A percentile compares a stretch with the other conserved stretches of the same genome.
Conservation (phyloP, 2,329 filamentous ascomycete species). For the Pochonia chlamydosporia region DNA sequence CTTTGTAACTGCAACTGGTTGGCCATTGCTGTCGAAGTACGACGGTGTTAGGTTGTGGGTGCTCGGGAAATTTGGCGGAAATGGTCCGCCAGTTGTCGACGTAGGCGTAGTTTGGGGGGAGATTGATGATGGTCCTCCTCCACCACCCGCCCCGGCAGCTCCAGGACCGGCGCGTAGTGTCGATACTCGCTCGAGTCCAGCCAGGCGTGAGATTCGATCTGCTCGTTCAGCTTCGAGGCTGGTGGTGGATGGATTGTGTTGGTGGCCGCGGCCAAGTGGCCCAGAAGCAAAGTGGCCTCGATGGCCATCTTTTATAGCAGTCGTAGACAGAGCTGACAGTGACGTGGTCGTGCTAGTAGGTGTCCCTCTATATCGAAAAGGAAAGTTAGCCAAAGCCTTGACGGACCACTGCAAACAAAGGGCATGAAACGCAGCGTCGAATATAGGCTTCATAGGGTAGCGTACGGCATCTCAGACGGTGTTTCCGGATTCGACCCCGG, state of each 20-base stretch:
- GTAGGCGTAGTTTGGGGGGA: conserved; percentile 46
- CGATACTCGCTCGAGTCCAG: conserved; percentile 82
- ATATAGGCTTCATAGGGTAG: not conserved
- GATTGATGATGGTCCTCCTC: conserved; percentile 27
- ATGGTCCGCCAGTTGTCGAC: conserved; percentile 33
- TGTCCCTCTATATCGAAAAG: conserved; percentile 50
- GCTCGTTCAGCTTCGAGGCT: conserved; percentile 88
- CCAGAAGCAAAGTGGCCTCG: conserved; percentile 64
- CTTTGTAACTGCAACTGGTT: conserved; percentile 62
- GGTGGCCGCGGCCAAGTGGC: conserved; percentile 48
- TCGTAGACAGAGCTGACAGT: conserved; percentile 85
- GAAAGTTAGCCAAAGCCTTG: conserved; percentile 4
- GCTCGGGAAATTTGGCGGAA: conserved; percentile 32
- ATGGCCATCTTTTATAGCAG: conserved; percentile 94
- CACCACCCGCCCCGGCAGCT: conserved; percentile 20
- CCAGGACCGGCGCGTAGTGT: conserved; percentile 56
- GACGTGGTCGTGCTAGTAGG: conserved; percentile 90
- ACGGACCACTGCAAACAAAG: not conserved
- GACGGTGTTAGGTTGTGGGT: conserved; percentile 48
- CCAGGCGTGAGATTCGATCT: conserved; percentile 89
- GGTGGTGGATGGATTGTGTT: conserved; percentile 55
- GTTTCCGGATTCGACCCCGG: conserved; percentile 78
- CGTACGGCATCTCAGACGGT: conserved; percentile 85
- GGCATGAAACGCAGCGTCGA: conserved; percentile 13
- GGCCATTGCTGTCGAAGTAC: conserved; percentile 76